Percentiles rank a stretch among this genome's conserved stretches.
Evolutionary conservation across 805 yeast species (phyloP).

Genomic region (Wickerhamomyces bovis): DNA sequence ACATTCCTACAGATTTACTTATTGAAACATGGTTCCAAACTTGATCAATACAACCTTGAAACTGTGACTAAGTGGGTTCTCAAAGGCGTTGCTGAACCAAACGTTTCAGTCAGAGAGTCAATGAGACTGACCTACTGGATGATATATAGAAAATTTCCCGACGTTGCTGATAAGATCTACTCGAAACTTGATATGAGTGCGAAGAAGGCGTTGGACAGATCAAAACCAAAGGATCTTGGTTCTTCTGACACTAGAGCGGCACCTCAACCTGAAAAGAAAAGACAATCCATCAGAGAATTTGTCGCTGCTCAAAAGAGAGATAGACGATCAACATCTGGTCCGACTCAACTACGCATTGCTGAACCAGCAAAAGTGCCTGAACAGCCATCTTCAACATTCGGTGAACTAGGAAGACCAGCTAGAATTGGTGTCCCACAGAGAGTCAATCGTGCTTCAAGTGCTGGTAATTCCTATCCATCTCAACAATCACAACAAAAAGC

Average conservation of each 20-base stretch:
- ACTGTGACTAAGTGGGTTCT: constrained; percentile 43
- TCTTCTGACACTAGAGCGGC: constrained; percentile 7
- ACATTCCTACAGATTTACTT: constrained; percentile 63
- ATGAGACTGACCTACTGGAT: constrained; percentile 76
- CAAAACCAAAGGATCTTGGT: constrained; percentile 38
- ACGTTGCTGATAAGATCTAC: constrained; percentile 34
- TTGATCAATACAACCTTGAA: constrained; percentile 30
- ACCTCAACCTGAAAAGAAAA: constrained; percentile 17
- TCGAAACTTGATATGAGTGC: constrained; percentile 28
- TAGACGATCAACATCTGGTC: constrained; percentile 32
- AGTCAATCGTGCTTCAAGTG: constrained; percentile 16
- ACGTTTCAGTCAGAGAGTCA: constrained; percentile 70
- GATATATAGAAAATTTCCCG: constrained; percentile 48
- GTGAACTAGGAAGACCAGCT: constrained; percentile 20
- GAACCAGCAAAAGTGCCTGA: constrained; percentile 2
- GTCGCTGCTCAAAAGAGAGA: constrained; percentile 39
- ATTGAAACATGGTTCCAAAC: constrained; percentile 39
- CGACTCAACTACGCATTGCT: constrained; percentile 15
- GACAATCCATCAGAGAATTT: constrained; percentile 44
- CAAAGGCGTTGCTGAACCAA: constrained; percentile 71
- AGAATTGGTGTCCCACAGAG: constrained; percentile 22
- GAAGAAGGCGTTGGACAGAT: constrained; percentile 55
- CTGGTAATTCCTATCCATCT: constrained; percentile 1
- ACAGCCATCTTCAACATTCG: background rate
- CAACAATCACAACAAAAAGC: constrained; percentile 4